Percentiles rank a stretch among this genome's conserved stretches.
Evolutionary conservation across 306 rosid genomes (phyloP).

Genomic region (Casuarina cunninghamiana): DNA sequence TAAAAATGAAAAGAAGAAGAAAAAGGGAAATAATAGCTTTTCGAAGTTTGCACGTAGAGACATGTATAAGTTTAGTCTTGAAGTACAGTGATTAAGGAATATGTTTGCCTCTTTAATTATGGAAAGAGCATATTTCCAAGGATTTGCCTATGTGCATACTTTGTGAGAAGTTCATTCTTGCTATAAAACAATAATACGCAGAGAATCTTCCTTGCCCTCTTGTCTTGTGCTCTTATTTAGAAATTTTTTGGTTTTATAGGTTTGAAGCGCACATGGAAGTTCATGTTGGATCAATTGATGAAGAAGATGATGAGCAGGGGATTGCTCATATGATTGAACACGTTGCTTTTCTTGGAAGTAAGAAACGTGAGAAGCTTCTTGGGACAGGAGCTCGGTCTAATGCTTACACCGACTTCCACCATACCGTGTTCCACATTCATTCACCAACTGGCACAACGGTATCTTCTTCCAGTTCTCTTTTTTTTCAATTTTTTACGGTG

Average conservation of each 20-base stretch:
- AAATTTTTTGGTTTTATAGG: constrained; percentile 49
- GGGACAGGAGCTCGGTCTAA: constrained; percentile 99
- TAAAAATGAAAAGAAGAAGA: background rate
- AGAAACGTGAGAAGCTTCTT: constrained; percentile 97
- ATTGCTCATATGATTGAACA: constrained; percentile 99
- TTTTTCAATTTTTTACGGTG: background rate
- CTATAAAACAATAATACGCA: background rate
- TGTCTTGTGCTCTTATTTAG: constrained; percentile 14
- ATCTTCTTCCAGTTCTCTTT: constrained; percentile 19
- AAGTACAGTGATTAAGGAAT: background rate
- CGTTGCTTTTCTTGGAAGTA: constrained; percentile 99
- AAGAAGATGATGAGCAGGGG: constrained; percentile 97
- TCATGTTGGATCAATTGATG: constrained; percentile 93
- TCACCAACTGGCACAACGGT: constrained; percentile 81
- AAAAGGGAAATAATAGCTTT: no score
- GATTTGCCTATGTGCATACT: background rate
- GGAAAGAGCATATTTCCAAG: background rate
- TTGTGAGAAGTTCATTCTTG: background rate
- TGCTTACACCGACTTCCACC: constrained; percentile 99
- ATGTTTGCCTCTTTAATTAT: background rate
- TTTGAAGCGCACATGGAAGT: constrained; percentile 99
- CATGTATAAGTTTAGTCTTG: background rate
- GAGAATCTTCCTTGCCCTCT: background rate
- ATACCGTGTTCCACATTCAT: constrained; percentile 98
- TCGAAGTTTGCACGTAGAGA: background rate